A percentile compares a stretch with the other conserved stretches of the same genome.
phyloP scores from a whole-genome alignment of 1,139 yeast species.

The Candida tunisiensis region DNA sequence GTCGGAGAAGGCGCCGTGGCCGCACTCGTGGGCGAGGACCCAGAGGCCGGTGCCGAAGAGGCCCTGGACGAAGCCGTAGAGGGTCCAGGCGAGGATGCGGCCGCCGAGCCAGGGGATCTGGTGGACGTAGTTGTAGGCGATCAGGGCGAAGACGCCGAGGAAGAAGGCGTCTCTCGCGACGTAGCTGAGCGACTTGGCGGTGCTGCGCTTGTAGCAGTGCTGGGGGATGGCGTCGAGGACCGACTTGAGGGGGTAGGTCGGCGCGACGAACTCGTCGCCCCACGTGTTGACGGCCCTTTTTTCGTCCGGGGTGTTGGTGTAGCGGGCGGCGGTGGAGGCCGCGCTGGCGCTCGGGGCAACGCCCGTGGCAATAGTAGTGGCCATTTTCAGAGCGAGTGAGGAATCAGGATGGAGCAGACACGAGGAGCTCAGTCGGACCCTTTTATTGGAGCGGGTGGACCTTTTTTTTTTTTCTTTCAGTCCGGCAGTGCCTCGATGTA shows the following conservation, averaged over 20 bases:
- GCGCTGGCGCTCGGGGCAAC: too few species aligned
- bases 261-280: constrained; percentile 55
- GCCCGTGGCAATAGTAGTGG: too few species aligned
- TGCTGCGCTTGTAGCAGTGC: constrained; percentile 55
- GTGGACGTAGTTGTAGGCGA: constrained; percentile 40
- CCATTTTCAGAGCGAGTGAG: too few species aligned
- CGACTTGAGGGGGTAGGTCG: constrained; percentile 60
- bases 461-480: too few species aligned
- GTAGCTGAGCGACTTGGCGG: constrained; percentile 38
- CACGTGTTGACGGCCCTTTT: constrained; percentile 30
- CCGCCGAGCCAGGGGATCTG: constrained; percentile 25
- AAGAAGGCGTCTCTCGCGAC: constrained; percentile 47
- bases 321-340: too few species aligned
- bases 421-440: too few species aligned
- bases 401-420: too few species aligned
- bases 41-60: constrained; percentile 65
- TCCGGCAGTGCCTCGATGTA: too few species aligned
- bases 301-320: too few species aligned
- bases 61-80: constrained; percentile 40
- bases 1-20: constrained; percentile 73
- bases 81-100: constrained; percentile 43
- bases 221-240: constrained; percentile 57
- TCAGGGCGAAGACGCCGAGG: constrained; percentile 32
- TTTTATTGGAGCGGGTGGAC: too few species aligned
- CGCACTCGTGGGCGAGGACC: constrained; percentile 87